Evolutionary conservation across 495 filamentous ascomycete genomes (phyloP).

Genomic region (Astrocystis sublimbata): DNA sequence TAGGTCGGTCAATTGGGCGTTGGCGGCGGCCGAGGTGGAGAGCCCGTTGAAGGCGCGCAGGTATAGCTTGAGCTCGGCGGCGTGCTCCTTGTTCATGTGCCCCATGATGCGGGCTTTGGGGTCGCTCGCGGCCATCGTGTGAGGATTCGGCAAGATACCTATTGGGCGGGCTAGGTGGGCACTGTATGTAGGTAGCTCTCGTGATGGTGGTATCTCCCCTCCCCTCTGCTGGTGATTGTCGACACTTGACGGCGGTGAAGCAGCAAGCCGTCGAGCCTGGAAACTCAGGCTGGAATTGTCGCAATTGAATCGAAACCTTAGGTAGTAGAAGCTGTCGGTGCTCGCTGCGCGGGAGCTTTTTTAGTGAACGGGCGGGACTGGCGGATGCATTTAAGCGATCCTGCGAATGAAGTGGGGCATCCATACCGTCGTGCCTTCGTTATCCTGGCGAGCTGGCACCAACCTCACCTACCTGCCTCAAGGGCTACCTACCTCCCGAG

Average conservation of each 20-base stretch:
- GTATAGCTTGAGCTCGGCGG: slow-evolving; percentile 64
- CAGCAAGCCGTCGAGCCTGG: neutral
- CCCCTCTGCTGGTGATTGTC: neutral
- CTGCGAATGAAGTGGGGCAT: neutral
- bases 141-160: neutral
- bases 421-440: too few relatives aligned
- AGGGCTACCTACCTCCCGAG: too few relatives aligned
- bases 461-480: too few relatives aligned
- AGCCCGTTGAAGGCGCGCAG: slow-evolving; percentile 61
- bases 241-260: neutral
- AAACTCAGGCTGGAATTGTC: too few relatives aligned
- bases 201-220: neutral
- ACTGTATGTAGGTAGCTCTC: neutral
- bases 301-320: too few relatives aligned
- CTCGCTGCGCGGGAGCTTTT: too few relatives aligned
- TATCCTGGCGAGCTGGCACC: too few relatives aligned
- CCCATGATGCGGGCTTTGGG: slow-evolving; percentile 64
- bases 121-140: slow-evolving; percentile 24
- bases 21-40: slow-evolving; percentile 45
- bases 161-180: too few relatives aligned
- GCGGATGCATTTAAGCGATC: neutral
- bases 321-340: too few relatives aligned
- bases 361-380: too few relatives aligned
- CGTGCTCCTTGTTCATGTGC: slow-evolving; percentile 83
- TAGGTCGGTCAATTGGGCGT: slow-evolving; percentile 61